Percentiles rank a stretch among this genome's conserved stretches.
Evolutionary conservation across 805 yeast genomes (phyloP).

Genomic region (Nematodospora valgi): DNA sequence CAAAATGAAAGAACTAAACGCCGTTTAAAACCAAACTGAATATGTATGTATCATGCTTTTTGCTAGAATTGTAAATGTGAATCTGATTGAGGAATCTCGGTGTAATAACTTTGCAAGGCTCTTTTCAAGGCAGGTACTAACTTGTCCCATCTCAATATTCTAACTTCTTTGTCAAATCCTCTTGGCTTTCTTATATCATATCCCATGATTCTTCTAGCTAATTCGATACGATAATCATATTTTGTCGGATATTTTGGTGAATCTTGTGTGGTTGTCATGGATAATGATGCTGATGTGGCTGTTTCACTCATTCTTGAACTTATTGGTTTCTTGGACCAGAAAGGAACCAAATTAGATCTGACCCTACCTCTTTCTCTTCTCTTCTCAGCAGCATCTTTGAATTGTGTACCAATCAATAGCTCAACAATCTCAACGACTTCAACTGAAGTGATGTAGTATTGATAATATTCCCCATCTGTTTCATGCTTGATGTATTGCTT

Average conservation of each 20-base stretch:
- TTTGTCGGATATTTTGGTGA: conserved; percentile 13
- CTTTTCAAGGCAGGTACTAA: conserved; percentile 57
- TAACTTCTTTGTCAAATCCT: conserved; percentile 66
- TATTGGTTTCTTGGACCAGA: conserved; percentile 61
- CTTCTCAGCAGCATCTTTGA: conserved; percentile 45
- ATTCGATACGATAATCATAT: conserved; percentile 44
- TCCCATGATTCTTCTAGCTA: conserved; percentile 64
- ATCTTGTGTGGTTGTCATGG: not conserved
- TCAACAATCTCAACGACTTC: conserved; percentile 67
- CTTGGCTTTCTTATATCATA: conserved; percentile 62
- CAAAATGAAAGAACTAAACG: too few species aligned
- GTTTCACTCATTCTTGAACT: conserved; percentile 40
- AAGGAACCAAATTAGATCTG: conserved; percentile 62
- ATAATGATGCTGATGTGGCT: conserved; percentile 4
- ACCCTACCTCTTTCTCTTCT: conserved; percentile 66
- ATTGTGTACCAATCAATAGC: conserved; percentile 50
- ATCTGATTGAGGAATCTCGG: conserved; percentile 45
- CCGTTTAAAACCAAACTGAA: too few species aligned
- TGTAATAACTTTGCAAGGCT: conserved; percentile 64
- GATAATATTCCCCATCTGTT: conserved; percentile 23
- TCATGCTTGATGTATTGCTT: conserved; percentile 15
- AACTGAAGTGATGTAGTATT: conserved; percentile 59
- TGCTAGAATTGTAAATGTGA: conserved; percentile 7
- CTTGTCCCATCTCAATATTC: conserved; percentile 59
- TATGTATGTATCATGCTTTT: not conserved